Percentiles rank a stretch among this genome's conserved stretches.
These are phyloP conservation scores for Coemansia sp. DNA, from an alignment of 192 early-diverging fungal species.

Conservation along the genomic window DNA sequence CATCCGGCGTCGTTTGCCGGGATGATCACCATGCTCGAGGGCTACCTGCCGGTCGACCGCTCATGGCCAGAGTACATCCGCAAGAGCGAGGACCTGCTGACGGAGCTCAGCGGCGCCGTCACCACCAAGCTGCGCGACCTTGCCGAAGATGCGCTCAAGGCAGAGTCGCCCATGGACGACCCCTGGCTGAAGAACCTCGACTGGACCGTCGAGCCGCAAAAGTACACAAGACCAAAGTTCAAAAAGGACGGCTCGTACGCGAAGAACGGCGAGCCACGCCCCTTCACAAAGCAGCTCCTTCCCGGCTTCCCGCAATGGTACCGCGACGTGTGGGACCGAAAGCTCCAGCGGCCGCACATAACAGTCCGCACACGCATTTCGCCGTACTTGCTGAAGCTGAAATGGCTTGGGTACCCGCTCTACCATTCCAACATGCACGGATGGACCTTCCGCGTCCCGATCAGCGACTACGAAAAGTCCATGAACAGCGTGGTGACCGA, in stretches of 20 bases:
- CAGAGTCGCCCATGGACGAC: constrained; percentile 51
- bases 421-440: constrained; percentile 66
- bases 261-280: constrained; percentile 54
- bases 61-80: constrained; percentile 77
- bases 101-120: constrained; percentile 58
- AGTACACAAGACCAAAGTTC: constrained; percentile 47
- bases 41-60: constrained; percentile 77
- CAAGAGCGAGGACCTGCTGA: constrained; percentile 58
- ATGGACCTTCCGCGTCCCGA: constrained; percentile 80
- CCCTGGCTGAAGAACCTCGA: constrained; percentile 83
- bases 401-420: constrained; percentile 82
- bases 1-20: constrained; percentile 94
- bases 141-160: constrained; percentile 52
- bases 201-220: constrained; percentile 60
- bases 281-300: constrained; percentile 39
- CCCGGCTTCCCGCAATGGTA: constrained; percentile 79
- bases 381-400: constrained; percentile 79
- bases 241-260: constrained; percentile 38
- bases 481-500: constrained; percentile 18
- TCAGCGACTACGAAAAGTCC: constrained; percentile 26
- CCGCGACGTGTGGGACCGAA: constrained; percentile 70
- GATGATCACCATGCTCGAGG: constrained; percentile 82
- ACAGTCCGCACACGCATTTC: constrained; percentile 69
- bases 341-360: constrained; percentile 61
- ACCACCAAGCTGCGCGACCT: constrained; percentile 35